These are phyloP conservation scores for Heritiera fomes DNA, from an alignment of 345 rosid species.

Conservation along the genomic window DNA sequence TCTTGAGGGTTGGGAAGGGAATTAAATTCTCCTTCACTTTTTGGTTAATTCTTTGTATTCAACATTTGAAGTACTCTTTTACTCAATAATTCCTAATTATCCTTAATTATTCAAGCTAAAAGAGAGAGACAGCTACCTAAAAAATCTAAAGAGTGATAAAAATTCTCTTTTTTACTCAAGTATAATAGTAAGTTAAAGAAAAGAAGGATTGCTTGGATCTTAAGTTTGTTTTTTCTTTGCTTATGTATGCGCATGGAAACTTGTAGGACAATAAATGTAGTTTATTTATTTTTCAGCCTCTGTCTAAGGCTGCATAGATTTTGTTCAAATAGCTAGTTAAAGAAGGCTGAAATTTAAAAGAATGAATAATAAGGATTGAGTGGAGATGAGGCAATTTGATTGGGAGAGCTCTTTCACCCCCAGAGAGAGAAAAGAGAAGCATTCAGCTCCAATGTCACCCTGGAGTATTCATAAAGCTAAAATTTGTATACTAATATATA, in stretches of 20 bases:
- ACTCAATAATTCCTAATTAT: slow-evolving; percentile 10
- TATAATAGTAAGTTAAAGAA: too few species aligned
- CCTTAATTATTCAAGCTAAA: slow-evolving; percentile 6
- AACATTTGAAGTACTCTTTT: background rate
- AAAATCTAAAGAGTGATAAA: slow-evolving; percentile 25
- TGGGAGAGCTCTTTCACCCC: slow-evolving; percentile 30
- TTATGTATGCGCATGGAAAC: slow-evolving; percentile 28
- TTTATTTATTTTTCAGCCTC: too few species aligned
- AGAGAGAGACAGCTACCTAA: slow-evolving; percentile 26
- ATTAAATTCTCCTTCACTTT: slow-evolving; percentile 55
- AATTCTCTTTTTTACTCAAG: background rate
- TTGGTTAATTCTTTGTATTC: slow-evolving; percentile 17
- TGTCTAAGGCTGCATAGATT: too few species aligned
- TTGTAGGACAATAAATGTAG: too few species aligned
- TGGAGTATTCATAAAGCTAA: slow-evolving; percentile 68
- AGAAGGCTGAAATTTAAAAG: background rate
- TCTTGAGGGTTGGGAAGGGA: slow-evolving; percentile 55
- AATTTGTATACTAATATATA: background rate
- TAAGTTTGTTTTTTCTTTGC: slow-evolving; percentile 47
- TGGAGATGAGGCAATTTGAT: slow-evolving; percentile 64
- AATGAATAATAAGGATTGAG: slow-evolving; percentile 46
- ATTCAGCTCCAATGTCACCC: slow-evolving; percentile 63
- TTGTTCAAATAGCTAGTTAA: too few species aligned
- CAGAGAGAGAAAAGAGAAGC: slow-evolving; percentile 29
- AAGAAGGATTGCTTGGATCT: slow-evolving; percentile 58